Evolutionary conservation across 345 rosid species (phyloP).

Genomic region (sweet orange (Citrus sinensis)): DVS_A1.0 CM039163.1:51410501-51411000

Average conservation of each 20-base stretch:
- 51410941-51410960: slow-evolving; percentile 41
- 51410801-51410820: slow-evolving; percentile 58
- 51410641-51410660: not conserved
- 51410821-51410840: slow-evolving; percentile 47
- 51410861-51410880: slow-evolving; percentile 33
- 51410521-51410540: not conserved
- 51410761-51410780: slow-evolving; percentile 92
- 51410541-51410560: not conserved
- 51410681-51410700: not conserved
- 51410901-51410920: not conserved
- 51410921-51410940: slow-evolving; percentile 8
- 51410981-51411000: slow-evolving; percentile 51
- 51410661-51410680: not conserved
- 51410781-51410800: slow-evolving; percentile 67
- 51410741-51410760: slow-evolving; percentile 79
- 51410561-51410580: not conserved
- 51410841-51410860: slow-evolving; percentile 45
- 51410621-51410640: not conserved
- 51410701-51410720: not conserved
- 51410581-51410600: not conserved
- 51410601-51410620: not conserved
- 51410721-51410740: slow-evolving; percentile 34
- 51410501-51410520: too few species aligned
- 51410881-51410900: slow-evolving; percentile 12
- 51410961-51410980: slow-evolving; percentile 42